phyloP scores from a whole-genome alignment of 1,284 basidiomycete species.

The Ceratobasidium theobromae region DNA sequence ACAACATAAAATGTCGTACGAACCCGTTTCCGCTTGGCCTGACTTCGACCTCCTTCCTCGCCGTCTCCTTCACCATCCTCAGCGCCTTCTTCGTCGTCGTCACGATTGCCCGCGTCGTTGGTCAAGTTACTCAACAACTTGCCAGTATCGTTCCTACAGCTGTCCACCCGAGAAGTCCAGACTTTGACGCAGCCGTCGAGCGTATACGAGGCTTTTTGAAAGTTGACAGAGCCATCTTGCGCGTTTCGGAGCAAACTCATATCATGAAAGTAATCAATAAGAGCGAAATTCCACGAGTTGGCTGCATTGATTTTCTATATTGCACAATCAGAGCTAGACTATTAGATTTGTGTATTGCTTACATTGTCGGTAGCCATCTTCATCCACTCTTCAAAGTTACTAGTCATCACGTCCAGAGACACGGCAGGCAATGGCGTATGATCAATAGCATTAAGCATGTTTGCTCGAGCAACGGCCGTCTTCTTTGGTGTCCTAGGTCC shows the following conservation, averaged over 20 bases:
- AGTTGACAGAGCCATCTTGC: constrained; percentile 94
- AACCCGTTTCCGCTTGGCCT: constrained; percentile 52
- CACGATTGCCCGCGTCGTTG: constrained; percentile 53
- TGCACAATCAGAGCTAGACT: background rate
- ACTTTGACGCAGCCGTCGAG: constrained; percentile 99
- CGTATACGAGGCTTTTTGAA: constrained; percentile 96
- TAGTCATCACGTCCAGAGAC: constrained; percentile 77
- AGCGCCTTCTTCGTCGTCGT: constrained; percentile 54
- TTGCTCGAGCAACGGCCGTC: constrained; percentile 36
- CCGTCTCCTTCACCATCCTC: constrained; percentile 54
- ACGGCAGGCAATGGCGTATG: constrained; percentile 61
- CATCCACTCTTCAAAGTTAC: constrained; percentile 99
- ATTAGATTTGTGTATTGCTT: constrained; percentile 41
- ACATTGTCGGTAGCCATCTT: constrained; percentile 99
- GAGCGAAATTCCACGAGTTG: constrained; percentile 97
- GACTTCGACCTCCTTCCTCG: constrained; percentile 59
- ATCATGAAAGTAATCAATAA: constrained; percentile 99
- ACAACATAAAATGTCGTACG: background rate
- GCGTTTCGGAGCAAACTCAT: constrained; percentile 95
- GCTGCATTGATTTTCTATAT: constrained; percentile 97
- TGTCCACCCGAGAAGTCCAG: constrained; percentile 98
- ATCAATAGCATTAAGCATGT: constrained; percentile 60
- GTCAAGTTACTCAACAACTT: constrained; percentile 93
- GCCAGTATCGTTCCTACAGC: constrained; percentile 94
- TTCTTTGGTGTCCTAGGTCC: constrained; percentile 44